These are phyloP conservation scores for Phytophthora palmivora DNA, from an alignment of 352 stramenopile species.

Conservation along the genomic window DNA sequence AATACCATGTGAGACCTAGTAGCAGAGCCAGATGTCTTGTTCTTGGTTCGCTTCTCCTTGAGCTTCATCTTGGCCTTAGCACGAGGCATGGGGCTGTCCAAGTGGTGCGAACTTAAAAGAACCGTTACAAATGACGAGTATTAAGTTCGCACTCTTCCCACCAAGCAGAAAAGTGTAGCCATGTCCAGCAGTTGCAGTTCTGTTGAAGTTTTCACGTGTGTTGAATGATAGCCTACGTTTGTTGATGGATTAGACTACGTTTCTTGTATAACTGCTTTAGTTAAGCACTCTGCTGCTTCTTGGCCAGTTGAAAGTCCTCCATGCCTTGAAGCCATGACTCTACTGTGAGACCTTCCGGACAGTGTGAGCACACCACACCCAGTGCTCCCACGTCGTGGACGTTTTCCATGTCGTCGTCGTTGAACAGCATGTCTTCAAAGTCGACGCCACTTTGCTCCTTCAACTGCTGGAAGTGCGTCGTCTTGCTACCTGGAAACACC, in stretches of 20 bases:
- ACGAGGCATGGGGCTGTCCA: slow-evolving; percentile 16
- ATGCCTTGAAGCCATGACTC: slow-evolving; percentile 72
- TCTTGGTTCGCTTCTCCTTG: slow-evolving; percentile 27
- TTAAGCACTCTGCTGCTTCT: slow-evolving; percentile 31
- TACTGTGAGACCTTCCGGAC: slow-evolving; percentile 63
- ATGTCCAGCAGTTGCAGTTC: not conserved
- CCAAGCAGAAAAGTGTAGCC: slow-evolving; percentile 3
- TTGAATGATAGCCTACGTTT: slow-evolving; percentile 9
- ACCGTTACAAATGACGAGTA: not conserved
- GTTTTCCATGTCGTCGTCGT: slow-evolving; percentile 74
- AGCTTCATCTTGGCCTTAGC: slow-evolving; percentile 35
- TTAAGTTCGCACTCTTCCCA: slow-evolving; percentile 1
- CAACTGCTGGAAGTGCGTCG: slow-evolving; percentile 92
- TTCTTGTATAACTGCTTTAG: not conserved
- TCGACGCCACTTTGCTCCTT: slow-evolving; percentile 70
- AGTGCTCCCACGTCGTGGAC: slow-evolving; percentile 31
- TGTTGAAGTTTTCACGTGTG: not conserved
- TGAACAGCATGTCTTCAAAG: slow-evolving; percentile 95
- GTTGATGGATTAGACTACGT: not conserved
- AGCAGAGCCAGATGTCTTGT: slow-evolving; percentile 6
- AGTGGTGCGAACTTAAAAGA: slow-evolving; percentile 4
- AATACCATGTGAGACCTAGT: not conserved
- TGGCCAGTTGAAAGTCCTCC: slow-evolving; percentile 66
- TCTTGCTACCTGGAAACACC: slow-evolving; percentile 87
- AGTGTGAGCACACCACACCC: slow-evolving; percentile 32